Conservation (phyloP, 441 rosid genomes). For the Syzygium malaccense region DNA sequence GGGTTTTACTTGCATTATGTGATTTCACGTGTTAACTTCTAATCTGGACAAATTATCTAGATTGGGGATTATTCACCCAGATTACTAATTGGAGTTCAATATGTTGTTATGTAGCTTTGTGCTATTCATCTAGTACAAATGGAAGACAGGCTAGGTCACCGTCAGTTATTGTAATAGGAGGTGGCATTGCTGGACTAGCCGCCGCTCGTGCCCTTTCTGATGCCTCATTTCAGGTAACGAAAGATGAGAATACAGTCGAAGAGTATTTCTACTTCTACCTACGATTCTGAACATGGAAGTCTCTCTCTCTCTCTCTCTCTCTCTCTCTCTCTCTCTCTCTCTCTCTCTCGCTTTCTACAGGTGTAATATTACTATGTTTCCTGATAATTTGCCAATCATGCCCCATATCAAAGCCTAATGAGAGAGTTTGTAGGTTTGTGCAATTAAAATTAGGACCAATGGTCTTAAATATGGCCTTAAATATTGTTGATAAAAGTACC, state of each 20-base stretch:
- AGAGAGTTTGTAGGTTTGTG: not conserved
- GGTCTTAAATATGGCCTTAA: not conserved
- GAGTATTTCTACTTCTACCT: not conserved
- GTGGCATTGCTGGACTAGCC: constrained; percentile 82
- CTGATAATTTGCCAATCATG: not conserved
- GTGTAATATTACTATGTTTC: not conserved
- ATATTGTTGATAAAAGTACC: not conserved
- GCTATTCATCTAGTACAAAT: constrained; percentile 32
- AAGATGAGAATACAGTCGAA: not conserved
- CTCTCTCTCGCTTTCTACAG: not conserved
- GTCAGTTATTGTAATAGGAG: constrained; percentile 82
- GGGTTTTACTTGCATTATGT: not conserved
- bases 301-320: not conserved
- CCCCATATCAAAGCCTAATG: not conserved
- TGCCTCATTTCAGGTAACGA: constrained; percentile 71
- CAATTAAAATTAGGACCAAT: not conserved
- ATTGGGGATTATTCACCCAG: not conserved
- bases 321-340: not conserved
- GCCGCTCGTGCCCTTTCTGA: constrained; percentile 91
- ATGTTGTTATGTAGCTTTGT: constrained; percentile 24
- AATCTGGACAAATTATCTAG: not conserved
- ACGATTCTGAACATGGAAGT: not conserved
- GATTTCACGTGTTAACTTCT: not conserved
- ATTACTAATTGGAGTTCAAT: not conserved
- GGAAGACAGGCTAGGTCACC: constrained; percentile 46